phyloP scores from a whole-genome alignment of 2,329 filamentous ascomycete species.

The Colletotrichum sp. region DNA sequence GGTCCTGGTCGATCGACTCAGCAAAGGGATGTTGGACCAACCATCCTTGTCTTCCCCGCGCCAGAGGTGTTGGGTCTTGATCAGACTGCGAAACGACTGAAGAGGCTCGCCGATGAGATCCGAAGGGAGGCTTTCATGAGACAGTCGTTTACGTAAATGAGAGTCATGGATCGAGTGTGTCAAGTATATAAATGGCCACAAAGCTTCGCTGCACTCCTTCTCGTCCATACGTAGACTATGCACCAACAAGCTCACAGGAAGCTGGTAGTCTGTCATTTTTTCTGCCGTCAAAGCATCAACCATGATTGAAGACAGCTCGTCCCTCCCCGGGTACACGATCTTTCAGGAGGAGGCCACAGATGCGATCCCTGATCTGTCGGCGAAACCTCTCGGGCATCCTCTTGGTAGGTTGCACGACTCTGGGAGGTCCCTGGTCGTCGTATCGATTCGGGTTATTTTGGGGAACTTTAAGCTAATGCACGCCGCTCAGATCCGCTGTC shows the following conservation, averaged over 20 bases:
- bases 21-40: neutral
- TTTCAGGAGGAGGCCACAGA: constrained; percentile 46
- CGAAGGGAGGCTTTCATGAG: constrained; percentile 20
- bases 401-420: constrained; percentile 31
- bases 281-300: constrained; percentile 18
- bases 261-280: neutral
- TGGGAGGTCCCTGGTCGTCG: neutral
- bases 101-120: neutral
- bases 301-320: constrained; percentile 47
- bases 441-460: neutral
- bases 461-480: neutral
- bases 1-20: neutral
- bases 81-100: neutral
- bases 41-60: neutral
- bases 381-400: constrained; percentile 38
- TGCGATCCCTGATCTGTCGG: constrained; percentile 37
- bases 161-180: neutral
- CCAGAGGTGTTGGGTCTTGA: neutral
- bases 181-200: neutral
- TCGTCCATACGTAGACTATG: neutral
- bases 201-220: neutral
- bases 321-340: constrained; percentile 50
- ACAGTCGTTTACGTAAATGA: constrained; percentile 26
- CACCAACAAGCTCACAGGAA: neutral
- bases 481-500: constrained; percentile 53